Evolutionary conservation across 345 rosid genomes (phyloP).

Genomic region (Eucalyptus caleyi): DNA sequence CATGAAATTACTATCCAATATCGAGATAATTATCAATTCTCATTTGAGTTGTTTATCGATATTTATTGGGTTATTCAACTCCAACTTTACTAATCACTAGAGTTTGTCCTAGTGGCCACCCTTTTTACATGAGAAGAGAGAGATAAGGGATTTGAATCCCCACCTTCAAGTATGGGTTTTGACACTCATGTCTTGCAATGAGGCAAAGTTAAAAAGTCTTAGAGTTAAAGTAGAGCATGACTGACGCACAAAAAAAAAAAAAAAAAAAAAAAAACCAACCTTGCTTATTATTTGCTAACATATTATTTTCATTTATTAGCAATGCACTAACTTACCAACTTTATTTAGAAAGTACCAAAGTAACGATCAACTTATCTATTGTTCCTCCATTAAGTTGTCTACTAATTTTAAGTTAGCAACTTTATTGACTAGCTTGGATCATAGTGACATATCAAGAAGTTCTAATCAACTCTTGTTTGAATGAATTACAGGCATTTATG

Average conservation of each 20-base stretch:
- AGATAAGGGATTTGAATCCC: rapidly evolving
- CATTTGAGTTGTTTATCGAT: background rate
- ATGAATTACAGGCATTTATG: background rate
- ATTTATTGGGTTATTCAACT: background rate
- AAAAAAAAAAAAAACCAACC: background rate
- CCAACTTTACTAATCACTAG: background rate
- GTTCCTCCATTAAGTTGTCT: background rate
- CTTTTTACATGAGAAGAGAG: too few species aligned
- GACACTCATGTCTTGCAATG: rapidly evolving
- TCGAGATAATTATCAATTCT: background rate
- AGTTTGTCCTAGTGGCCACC: rapidly evolving
- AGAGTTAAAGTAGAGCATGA: too few species aligned
- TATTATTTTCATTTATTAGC: background rate
- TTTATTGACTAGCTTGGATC: background rate
- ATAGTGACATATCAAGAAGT: background rate
- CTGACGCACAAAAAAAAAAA: too few species aligned
- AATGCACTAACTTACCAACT: background rate
- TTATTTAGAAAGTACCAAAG: background rate
- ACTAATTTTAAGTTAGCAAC: background rate
- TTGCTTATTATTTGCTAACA: background rate
- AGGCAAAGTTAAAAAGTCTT: too few species aligned
- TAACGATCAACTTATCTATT: background rate
- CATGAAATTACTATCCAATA: background rate
- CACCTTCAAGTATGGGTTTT: rapidly evolving
- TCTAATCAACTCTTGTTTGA: background rate